Evolutionary conservation across 2,329 filamentous ascomycete species (phyloP), one percentile per base, ranked within the genome.

Genomic region (Cladosporium sp.): DNA sequence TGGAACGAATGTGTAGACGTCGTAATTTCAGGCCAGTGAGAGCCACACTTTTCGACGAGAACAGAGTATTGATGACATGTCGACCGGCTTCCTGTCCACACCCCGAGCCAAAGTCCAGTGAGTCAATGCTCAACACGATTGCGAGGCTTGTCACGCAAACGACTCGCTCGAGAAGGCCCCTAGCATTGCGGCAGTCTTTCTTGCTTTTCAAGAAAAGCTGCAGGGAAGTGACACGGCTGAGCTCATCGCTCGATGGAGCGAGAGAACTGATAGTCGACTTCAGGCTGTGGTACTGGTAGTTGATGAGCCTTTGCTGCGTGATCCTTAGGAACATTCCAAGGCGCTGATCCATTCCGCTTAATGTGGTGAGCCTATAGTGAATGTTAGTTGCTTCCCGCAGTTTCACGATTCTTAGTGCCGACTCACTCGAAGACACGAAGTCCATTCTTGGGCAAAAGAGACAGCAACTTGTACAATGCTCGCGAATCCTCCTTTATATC

Each of bases 401-500:
- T 28, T 7, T 28, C 28, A 7, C 28, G 28, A n/a, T n/a, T n/a
- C 28, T 28, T 28, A 28, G 7, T 28, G 28, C 4, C 1, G 7
- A 49, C 58, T 48, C 2, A 60, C 58, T 48, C 58, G 16, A 60
- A 60, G 39, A 48, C 28, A 30, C 32, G 39, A 25, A 62, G 30
- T 4, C 13, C 18, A 48, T 63, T 21, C 26, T 63, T 63, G 1
- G 48, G 59, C 3, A 63, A 11, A 2, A n/a, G 13, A 8, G 18
- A 16, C 11, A 63, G 59, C 14, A 63, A 16, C 10, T 11, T 16
- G 23, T 32, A 43, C 10, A 63, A 14, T 6, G 10, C 21, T 14
- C 18, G 58, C 14, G 14, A 13, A 10, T 48, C 18, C 5, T 48
- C n/a, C 4, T 48, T 48, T 2, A 23, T 23, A n/a, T 48, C n/a